These are phyloP conservation scores for Chaetomiaceae sp. DNA, from an alignment of 2,329 filamentous ascomycete species.

Conservation along the genomic window DNA sequence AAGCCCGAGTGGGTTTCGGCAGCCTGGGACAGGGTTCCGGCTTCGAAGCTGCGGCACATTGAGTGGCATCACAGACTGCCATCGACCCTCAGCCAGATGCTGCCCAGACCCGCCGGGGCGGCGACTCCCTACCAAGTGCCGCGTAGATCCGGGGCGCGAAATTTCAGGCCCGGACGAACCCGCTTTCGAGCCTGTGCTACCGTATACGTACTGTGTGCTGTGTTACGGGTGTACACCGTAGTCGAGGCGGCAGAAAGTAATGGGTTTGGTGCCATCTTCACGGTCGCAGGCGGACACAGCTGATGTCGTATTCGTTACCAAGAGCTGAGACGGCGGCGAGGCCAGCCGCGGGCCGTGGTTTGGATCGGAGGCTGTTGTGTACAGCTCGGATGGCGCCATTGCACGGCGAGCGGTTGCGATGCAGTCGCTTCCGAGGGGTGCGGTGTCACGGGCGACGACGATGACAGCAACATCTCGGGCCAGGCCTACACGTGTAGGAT, in stretches of 20 bases:
- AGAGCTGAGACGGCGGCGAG: slow-evolving; percentile 4
- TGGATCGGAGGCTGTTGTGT: slow-evolving; percentile 6
- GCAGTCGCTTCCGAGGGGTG: not conserved
- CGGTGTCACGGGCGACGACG: not conserved
- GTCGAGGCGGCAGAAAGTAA: not conserved
- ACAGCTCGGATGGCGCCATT: slow-evolving; percentile 9
- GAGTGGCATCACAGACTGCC: slow-evolving; percentile 7
- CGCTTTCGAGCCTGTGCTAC: too few relatives aligned
- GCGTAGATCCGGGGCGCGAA: too few relatives aligned
- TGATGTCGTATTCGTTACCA: slow-evolving; percentile 14
- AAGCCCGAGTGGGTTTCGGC: slow-evolving; percentile 10
- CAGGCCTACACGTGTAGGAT: too few relatives aligned
- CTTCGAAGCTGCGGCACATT: not conserved
- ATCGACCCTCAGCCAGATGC: slow-evolving; percentile 12
- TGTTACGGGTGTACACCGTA: too few relatives aligned
- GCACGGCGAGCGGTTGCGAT: not conserved
- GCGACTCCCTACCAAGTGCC: not conserved
- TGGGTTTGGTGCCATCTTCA: not conserved
- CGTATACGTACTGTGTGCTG: too few relatives aligned
- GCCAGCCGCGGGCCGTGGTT: not conserved
- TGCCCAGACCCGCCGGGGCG: slow-evolving; percentile 8
- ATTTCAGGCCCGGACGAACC: too few relatives aligned
- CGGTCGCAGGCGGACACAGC: not conserved
- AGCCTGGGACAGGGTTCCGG: slow-evolving; percentile 12
- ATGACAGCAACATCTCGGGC: too few relatives aligned